phyloP scores from a whole-genome alignment of 352 stramenopile genomes.

The Phytophthora cryptogea region DNA sequence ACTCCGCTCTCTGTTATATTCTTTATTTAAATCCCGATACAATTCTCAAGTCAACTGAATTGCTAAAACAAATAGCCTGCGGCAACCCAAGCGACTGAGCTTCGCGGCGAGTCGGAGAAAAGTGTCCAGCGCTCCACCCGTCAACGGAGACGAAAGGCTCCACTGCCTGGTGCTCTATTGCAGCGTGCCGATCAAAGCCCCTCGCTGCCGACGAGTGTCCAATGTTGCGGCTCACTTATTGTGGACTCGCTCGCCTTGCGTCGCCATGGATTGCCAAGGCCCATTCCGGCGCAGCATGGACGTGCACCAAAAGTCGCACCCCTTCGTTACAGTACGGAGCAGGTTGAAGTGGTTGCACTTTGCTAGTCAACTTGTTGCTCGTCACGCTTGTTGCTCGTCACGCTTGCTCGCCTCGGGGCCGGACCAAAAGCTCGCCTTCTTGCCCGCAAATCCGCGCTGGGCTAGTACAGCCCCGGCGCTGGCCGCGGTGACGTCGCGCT shows the following conservation, averaged over 20 bases:
- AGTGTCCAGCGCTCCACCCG: background rate
- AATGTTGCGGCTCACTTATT: constrained; percentile 16
- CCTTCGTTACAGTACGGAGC: background rate
- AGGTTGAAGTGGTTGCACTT: constrained; percentile 21
- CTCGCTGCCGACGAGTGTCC: background rate
- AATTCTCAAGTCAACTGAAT: background rate
- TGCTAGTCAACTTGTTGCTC: constrained; percentile 3
- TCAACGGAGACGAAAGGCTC: background rate
- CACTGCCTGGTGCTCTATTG: too few species aligned
- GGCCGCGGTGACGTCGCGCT: constrained; percentile 23
- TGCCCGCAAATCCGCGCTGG: background rate
- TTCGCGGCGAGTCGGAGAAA: background rate
- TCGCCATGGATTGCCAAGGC: constrained; percentile 12
- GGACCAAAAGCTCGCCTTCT: constrained; percentile 8
- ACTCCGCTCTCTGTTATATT: background rate
- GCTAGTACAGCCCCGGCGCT: constrained; percentile 2
- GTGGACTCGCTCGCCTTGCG: constrained; percentile 12
- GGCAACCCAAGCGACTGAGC: background rate
- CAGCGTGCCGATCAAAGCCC: background rate
- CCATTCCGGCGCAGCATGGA: constrained; percentile 20
- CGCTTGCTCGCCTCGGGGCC: background rate
- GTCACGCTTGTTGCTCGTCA: too few species aligned
- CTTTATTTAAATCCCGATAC: too few species aligned
- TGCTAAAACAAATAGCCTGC: background rate
- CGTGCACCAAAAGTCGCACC: constrained; percentile 12